A percentile compares a stretch with the other conserved stretches of the same genome.
These are phyloP conservation scores for Suillus occidentalis DNA, from an alignment of 768 basidiomycete genomes.

Conservation along the genomic window DNA sequence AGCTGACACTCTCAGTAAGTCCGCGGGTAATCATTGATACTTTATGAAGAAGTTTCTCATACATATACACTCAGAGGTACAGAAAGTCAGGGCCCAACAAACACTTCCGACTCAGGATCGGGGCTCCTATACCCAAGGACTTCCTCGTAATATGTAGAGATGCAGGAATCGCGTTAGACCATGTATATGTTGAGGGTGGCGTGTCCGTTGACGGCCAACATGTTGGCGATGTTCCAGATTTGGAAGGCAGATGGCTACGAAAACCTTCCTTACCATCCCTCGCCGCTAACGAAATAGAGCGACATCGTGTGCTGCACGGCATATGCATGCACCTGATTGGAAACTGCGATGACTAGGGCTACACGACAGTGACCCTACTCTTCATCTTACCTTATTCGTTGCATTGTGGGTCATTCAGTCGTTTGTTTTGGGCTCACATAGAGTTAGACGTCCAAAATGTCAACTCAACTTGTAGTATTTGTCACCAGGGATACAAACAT, in stretches of 20 bases:
- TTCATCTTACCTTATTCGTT: neutral
- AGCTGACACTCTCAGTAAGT: conserved; percentile 56
- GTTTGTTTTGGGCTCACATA: neutral
- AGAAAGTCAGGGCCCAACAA: conserved; percentile 42
- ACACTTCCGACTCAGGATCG: conserved; percentile 51
- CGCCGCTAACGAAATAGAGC: neutral
- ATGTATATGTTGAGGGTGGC: conserved; percentile 42
- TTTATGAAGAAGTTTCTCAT: conserved; percentile 8
- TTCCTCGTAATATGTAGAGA: conserved; percentile 53
- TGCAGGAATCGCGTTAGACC: conserved; percentile 41
- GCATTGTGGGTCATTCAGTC: neutral
- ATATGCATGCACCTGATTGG: conserved; percentile 1
- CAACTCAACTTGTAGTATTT: neutral
- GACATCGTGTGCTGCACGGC: conserved; percentile 2
- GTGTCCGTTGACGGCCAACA: conserved; percentile 44
- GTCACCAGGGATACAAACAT: neutral
- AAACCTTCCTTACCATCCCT: neutral
- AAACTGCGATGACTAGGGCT: neutral
- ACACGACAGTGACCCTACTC: neutral
- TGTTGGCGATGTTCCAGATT: conserved; percentile 36
- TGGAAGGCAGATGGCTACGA: conserved; percentile 39
- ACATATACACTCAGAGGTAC: conserved; percentile 45
- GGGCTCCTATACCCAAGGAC: conserved; percentile 57
- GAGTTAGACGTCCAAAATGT: neutral
- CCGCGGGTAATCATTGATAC: neutral